These are phyloP conservation scores for Pleurotus djamor DNA, from an alignment of 768 basidiomycete species.

Conservation along the genomic window DNA sequence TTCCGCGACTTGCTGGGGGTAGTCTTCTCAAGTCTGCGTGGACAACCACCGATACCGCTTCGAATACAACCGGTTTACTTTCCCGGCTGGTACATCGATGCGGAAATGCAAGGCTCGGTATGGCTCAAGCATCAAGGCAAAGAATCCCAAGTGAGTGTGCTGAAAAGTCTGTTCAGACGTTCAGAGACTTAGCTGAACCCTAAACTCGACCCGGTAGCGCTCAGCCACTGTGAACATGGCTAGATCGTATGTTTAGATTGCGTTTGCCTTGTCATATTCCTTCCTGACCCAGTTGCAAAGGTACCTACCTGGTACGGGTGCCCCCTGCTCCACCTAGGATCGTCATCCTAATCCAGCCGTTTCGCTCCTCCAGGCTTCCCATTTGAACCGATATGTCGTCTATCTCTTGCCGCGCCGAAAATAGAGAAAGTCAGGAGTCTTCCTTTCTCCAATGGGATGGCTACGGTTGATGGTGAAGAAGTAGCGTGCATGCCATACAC, in stretches of 20 bases:
- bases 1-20: constrained; percentile 18
- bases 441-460: constrained; percentile 47
- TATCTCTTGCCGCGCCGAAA: constrained; percentile 31
- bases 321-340: background rate
- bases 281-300: constrained; percentile 20
- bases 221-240: constrained; percentile 30
- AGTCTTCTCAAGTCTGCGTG: constrained; percentile 9
- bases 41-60: constrained; percentile 38
- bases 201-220: constrained; percentile 16
- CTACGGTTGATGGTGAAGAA: constrained; percentile 45
- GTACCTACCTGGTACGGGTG: constrained; percentile 40
- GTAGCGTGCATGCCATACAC: constrained; percentile 58
- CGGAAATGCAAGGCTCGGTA: constrained; percentile 39
- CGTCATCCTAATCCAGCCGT: background rate
- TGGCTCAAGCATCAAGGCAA: constrained; percentile 18
- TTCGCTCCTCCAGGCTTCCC: constrained; percentile 34
- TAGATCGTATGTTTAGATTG: constrained; percentile 42
- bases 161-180: constrained; percentile 1
- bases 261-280: constrained; percentile 6
- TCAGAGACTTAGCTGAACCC: background rate
- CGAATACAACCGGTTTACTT: constrained; percentile 55
- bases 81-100: constrained; percentile 62
- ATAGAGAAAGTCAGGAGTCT: constrained; percentile 23
- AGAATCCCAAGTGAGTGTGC: constrained; percentile 23
- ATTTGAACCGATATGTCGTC: constrained; percentile 41